Evolutionary conservation across 352 stramenopile genomes (phyloP), one percentile per base, ranked within the genome.

Genomic region (Phytophthora pistaciae): DNA sequence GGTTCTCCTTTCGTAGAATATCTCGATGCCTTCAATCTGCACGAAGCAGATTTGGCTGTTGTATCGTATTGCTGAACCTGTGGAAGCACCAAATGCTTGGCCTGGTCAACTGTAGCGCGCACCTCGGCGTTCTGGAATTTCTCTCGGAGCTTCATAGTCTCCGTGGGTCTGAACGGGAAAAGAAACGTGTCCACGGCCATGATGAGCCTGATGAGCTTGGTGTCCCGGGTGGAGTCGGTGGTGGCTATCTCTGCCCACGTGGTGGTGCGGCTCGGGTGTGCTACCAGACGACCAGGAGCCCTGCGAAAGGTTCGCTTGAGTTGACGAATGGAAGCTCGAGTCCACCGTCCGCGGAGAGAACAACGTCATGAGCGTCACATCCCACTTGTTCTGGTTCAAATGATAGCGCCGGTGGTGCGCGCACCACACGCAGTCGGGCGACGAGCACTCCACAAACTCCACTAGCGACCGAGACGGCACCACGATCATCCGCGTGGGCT

Each of bases 391-490:
- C 60, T 87, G 76, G 64, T 82, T 75, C 36, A 78, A 75, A 68
- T 92, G 76, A 63, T 82, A 92, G 3, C 82, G 83, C 21, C 82
- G 83, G 64, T 93, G 83, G 72, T 93, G 83, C 5, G 83, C 82
- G 65, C 85, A 93, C 85, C 85, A 93, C 48, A 91, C 83, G 44
- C 85, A 93, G 56, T 82, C 73, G 7, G 85, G 78, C 38, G 83
- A 87, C 13, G 83, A 81, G 40, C 85, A 93, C 73, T 91, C 85
- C 62, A 91, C 83, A 68, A 91, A 93, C 64, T 93, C 85, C 23
- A 93, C 80, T 5, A 93, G 70, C 33, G 80, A 85, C 14, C 57
- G 75, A 13, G 77, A 75, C 11, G 83, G 80, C 60, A 86, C 60
- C n/a, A 90, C 73, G 21, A 91, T 68, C 42, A 87, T 75, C 29